Evolutionary conservation across 345 rosid genomes (phyloP).

Genomic region (Aquilaria sinensis): DNA sequence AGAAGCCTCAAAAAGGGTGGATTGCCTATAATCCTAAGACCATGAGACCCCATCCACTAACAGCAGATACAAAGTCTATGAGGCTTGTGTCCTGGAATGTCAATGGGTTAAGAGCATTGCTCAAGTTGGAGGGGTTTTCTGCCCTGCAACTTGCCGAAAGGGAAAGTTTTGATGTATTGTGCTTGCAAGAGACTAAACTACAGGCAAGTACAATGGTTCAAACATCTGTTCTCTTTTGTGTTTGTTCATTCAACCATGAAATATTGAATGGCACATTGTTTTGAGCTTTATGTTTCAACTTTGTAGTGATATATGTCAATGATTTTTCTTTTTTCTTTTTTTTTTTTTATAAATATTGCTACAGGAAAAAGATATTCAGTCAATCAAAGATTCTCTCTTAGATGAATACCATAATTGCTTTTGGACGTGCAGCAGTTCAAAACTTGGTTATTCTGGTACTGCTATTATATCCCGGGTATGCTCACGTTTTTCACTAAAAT

Average conservation of each 20-base stretch:
- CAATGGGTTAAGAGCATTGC: conserved; percentile 80
- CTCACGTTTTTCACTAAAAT: conserved; percentile 4
- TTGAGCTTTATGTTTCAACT: not conserved
- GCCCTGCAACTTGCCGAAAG: conserved; percentile 74
- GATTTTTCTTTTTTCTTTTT: too few relatives aligned
- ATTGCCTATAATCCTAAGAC: conserved; percentile 70
- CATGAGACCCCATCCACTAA: conserved; percentile 62
- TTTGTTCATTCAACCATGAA: too few relatives aligned
- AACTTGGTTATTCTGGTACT: conserved; percentile 96
- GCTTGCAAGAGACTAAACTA: conserved; percentile 94
- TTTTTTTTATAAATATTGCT: not conserved
- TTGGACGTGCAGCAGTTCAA: conserved; percentile 86
- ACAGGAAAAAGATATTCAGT: conserved; percentile 88
- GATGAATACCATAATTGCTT: conserved; percentile 78
- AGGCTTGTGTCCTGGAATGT: conserved; percentile 95
- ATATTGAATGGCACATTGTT: too few relatives aligned
- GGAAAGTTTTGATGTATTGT: conserved; percentile 78
- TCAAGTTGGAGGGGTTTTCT: conserved; percentile 67
- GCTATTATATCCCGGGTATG: conserved; percentile 91
- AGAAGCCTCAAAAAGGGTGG: conserved; percentile 91
- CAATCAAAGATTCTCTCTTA: conserved; percentile 50
- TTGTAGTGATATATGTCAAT: not conserved
- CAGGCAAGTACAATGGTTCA: conserved; percentile 39
- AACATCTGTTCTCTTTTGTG: too few relatives aligned
- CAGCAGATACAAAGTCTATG: conserved; percentile 36